These are phyloP conservation scores for Drechslera avenae DNA, from an alignment of 2,329 filamentous ascomycete genomes.

Conservation along the genomic window DNA sequence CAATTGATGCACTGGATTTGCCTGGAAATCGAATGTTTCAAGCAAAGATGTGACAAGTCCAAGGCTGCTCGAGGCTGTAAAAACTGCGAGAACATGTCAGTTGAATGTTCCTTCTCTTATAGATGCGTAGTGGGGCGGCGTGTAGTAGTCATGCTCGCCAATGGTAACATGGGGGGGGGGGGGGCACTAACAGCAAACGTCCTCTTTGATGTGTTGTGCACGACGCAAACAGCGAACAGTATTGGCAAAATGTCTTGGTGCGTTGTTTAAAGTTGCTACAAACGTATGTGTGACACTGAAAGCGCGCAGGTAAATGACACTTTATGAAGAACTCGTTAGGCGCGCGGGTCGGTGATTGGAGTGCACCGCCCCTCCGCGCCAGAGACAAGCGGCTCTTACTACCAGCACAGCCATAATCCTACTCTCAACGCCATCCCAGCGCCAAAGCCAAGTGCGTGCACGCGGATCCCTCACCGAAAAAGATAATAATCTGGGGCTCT, in stretches of 20 bases:
- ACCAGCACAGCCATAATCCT: too few relatives aligned
- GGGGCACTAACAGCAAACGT: conserved; percentile 1
- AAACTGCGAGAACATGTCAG: conserved; percentile 16
- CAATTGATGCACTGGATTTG: not conserved
- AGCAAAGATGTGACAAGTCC: too few relatives aligned
- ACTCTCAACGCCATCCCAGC: too few relatives aligned
- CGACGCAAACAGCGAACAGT: conserved; percentile 9
- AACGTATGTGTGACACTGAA: not conserved
- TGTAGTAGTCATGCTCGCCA: conserved; percentile 8
- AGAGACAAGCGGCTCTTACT: not conserved
- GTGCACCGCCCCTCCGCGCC: not conserved
- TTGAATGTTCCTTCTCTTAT: conserved; percentile 7
- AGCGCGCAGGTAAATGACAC: not conserved
- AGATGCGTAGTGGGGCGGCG: conserved; percentile 11
- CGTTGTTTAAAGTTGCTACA: not conserved
- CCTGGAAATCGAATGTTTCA: too few relatives aligned
- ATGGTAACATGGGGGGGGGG: conserved; percentile 6
- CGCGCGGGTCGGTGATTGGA: not conserved
- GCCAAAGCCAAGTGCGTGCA: too few relatives aligned
- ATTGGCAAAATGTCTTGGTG: not conserved
- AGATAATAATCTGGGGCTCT: too few relatives aligned
- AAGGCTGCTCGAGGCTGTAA: conserved; percentile 9
- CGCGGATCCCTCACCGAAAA: too few relatives aligned
- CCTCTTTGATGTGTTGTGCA: not conserved
- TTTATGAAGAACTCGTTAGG: too few relatives aligned